Percentiles rank a stretch among this genome's conserved stretches.
Evolutionary conservation across 2,329 filamentous ascomycete genomes (phyloP).

Genomic region (Fusarium fracticaudum): DNA sequence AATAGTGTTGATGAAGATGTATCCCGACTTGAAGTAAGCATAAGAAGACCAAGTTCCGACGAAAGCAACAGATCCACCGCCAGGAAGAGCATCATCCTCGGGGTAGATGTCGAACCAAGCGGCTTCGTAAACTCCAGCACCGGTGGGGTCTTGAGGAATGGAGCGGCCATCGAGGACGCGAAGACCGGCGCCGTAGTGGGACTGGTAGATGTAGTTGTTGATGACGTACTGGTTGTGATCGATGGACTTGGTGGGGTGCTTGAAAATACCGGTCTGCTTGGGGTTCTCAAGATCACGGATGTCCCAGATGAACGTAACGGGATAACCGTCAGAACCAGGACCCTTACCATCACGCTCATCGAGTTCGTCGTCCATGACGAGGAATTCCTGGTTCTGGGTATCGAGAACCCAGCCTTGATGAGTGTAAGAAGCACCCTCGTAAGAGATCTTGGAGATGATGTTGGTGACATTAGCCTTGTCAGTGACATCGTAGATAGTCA

Average conservation of each 20-base stretch:
- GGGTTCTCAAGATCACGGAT: conserved; percentile 55
- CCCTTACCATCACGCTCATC: conserved; percentile 57
- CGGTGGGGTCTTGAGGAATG: conserved; percentile 54
- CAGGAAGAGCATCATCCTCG: conserved; percentile 55
- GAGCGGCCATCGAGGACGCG: conserved; percentile 51
- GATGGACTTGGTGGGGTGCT: conserved; percentile 52
- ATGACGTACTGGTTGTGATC: conserved; percentile 62
- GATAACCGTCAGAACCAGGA: conserved; percentile 53
- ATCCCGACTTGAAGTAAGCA: conserved; percentile 59
- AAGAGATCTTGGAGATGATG: conserved; percentile 62
- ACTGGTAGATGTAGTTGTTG: conserved; percentile 57
- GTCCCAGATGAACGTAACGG: conserved; percentile 63
- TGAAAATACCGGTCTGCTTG: conserved; percentile 55
- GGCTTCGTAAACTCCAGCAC: conserved; percentile 56
- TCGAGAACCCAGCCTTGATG: conserved; percentile 67
- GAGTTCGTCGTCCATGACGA: conserved; percentile 63
- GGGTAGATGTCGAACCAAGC: conserved; percentile 63
- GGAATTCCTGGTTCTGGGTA: conserved; percentile 53
- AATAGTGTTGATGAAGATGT: conserved; percentile 62
- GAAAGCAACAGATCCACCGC: conserved; percentile 53
- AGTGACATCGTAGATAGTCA: conserved; percentile 65
- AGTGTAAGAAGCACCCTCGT: conserved; percentile 65
- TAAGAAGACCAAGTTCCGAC: conserved; percentile 60
- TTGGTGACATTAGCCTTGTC: conserved; percentile 56
- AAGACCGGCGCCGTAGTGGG: conserved; percentile 62